These are phyloP conservation scores for Eremothecium cymbalariae DNA, from an alignment of 1,139 yeast genomes.

Conservation along the genomic window DNA sequence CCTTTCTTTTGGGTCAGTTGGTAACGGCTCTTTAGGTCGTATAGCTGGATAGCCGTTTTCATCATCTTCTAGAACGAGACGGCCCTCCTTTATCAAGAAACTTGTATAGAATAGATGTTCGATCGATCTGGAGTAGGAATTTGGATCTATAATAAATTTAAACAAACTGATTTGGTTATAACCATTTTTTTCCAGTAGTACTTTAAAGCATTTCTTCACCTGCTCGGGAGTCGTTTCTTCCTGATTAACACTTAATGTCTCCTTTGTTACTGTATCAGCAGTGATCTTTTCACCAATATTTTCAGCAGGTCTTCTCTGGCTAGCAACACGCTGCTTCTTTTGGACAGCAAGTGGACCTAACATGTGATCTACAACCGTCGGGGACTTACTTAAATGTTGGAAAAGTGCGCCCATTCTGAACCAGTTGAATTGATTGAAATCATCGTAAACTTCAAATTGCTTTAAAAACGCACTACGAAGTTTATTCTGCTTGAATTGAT, in stretches of 20 bases:
- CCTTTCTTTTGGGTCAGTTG: slow-evolving; percentile 21
- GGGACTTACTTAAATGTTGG: slow-evolving; percentile 40
- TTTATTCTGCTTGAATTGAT: slow-evolving; percentile 17
- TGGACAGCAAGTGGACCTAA: slow-evolving; percentile 69
- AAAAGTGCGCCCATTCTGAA: slow-evolving; percentile 49
- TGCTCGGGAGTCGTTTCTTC: slow-evolving; percentile 54
- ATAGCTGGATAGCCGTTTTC: slow-evolving; percentile 45
- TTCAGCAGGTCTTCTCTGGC: slow-evolving; percentile 38
- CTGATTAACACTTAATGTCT: slow-evolving; percentile 42
- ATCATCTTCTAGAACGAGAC: slow-evolving; percentile 44
- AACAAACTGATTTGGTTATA: slow-evolving; percentile 48
- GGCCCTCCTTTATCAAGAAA: slow-evolving; percentile 69
- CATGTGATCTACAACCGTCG: slow-evolving; percentile 52
- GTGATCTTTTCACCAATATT: slow-evolving; percentile 40
- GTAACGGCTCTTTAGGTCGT: slow-evolving; percentile 25
- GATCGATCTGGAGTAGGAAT: slow-evolving; percentile 66
- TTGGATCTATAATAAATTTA: slow-evolving; percentile 63
- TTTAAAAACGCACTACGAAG: slow-evolving; percentile 16
- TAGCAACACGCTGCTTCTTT: slow-evolving; percentile 37
- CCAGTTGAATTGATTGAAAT: slow-evolving; percentile 44
- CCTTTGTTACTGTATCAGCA: slow-evolving; percentile 46
- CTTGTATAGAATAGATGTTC: slow-evolving; percentile 80
- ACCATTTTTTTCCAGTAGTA: slow-evolving; percentile 32
- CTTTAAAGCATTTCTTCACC: slow-evolving; percentile 43
- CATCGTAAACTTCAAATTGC: slow-evolving; percentile 22